Evolutionary conservation across 495 filamentous ascomycete species (phyloP), one percentile per base, ranked within the genome.

Genomic region (Delitschia confertaspora): DNA sequence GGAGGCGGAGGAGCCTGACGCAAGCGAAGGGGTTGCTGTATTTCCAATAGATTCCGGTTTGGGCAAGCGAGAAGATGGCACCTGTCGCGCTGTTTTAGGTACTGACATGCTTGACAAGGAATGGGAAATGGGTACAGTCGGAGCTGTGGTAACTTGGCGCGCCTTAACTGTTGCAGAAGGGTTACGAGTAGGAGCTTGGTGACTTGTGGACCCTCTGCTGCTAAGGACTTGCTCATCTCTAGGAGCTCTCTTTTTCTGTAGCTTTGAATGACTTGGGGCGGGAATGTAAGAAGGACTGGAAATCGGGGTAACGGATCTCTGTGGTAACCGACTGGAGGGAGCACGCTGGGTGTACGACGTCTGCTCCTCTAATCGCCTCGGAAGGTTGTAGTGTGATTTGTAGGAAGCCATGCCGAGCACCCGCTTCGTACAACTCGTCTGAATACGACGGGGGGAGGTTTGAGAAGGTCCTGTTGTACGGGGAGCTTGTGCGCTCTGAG

Each of bases 1-100:
- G 7, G 64, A 65, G 10, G 47, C 51, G 14, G 63, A 63, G 0
- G 63, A 62, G 9, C 63, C 63, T 18, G 63, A 66, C 11, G 58
- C 57, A 7, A 65, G 56, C 2, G 64, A 67, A 18, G 64, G 62
- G 3, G 64, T 65, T 7, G 56, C 58, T 7, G 51, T 49, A 30
- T 22, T 46, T 42, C 38, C 32, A 10, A 31, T n/a, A 10, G 42
- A 35, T 13, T 58, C 55, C 19, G 52, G 49, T 41, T 49, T 53
- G n/a, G 47, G 45, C 6, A 51, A 33, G 23, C 54, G 55, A 17
- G 57, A 53, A 14, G 53, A 47, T 23, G 53, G 33, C 18, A 33
- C 25, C 34, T 49, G 45, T 20, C 18, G 30, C 10, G 30, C 18
- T 26, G 49, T 38, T 38, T 43, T 41, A 33, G 49, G 24, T 22